Percentiles rank a stretch among this genome's conserved stretches.
These are phyloP conservation scores for Oidiodendron maius DNA, from an alignment of 495 filamentous ascomycete genomes.

Conservation along the genomic window DNA sequence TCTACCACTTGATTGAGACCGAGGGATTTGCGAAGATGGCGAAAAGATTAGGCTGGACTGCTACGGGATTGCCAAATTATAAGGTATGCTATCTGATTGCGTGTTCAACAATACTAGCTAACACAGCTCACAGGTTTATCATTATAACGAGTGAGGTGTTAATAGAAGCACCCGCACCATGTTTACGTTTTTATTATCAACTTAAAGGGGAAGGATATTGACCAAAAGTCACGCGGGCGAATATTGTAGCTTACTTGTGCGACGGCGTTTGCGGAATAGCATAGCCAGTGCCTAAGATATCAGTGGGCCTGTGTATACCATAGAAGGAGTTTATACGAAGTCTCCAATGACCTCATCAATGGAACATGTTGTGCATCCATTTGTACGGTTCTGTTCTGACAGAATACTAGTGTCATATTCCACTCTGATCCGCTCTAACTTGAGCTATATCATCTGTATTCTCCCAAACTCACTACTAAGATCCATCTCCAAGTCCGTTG, in stretches of 20 bases:
- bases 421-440: no score
- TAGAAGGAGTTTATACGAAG: conserved; percentile 18
- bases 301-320: conserved; percentile 20
- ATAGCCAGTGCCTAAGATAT: conserved; percentile 9
- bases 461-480: no score
- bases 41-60: conserved; percentile 73
- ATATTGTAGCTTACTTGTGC: conserved; percentile 2
- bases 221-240: conserved; percentile 11
- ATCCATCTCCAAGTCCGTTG: no score
- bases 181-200: no score
- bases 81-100: conserved; percentile 55
- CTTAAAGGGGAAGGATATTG: no score
- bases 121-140: conserved; percentile 59
- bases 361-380: no score
- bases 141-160: conserved; percentile 74
- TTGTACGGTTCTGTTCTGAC: no score
- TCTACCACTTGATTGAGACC: conserved; percentile 95
- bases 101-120: background rate
- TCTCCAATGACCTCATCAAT: no score
- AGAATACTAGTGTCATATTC: no score
- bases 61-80: conserved; percentile 89
- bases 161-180: no score
- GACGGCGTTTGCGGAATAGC: conserved; percentile 19
- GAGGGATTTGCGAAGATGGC: conserved; percentile 99
- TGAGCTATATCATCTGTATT: no score